Evolutionary conservation across 169 alveolate genomes (phyloP), one percentile per base, ranked within the genome.

Genomic region (Sarcocystis neurona): DNA sequence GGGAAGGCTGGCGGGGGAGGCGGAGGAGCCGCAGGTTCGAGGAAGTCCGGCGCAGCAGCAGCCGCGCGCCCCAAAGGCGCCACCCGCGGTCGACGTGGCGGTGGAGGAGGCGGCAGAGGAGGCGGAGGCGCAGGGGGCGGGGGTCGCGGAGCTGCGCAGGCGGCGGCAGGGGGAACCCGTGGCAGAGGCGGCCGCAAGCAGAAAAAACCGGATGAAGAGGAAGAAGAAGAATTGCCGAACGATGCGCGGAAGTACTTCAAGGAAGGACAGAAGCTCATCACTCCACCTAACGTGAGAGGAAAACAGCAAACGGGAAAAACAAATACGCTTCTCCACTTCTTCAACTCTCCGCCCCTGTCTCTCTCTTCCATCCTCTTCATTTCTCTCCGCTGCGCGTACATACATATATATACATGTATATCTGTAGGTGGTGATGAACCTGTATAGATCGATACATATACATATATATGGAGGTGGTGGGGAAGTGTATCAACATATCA

Each of bases 251-350:
- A 92, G 48, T 94, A 90, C 72, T 95, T 95, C 91, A 95, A 94
- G 79, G 95, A 93, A 53, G 98, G 98, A 0, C 98, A 96, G 84
- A 96, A 95, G 58, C 92, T 90, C 93, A 95, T 96, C 78, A 95
- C 98, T 1, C 98, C 98, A 34, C 98, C 98, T 2, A 96, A 95
- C 68, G 96, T 92, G 79, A 32, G 92, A 48, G 12, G 5, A 27
- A 43, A 37, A 18, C n/a, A n/a, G n/a, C n/a, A n/a, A n/a, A n/a
- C n/a, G n/a, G n/a, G n/a, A n/a, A n/a, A n/a, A n/a, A n/a, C n/a
- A n/a, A n/a, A n/a, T n/a, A n/a, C n/a, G n/a, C n/a, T n/a, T n/a
- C n/a, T n/a, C n/a, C n/a, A n/a, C n/a, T n/a, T n/a, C n/a, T n/a
- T n/a, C n/a, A n/a, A n/a, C n/a, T n/a, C n/a, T n/a, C n/a, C n/a